Evolutionary conservation across 352 stramenopile genomes (phyloP), one percentile per base, ranked within the genome.

Genomic region (Pythium periplocum): DNA sequence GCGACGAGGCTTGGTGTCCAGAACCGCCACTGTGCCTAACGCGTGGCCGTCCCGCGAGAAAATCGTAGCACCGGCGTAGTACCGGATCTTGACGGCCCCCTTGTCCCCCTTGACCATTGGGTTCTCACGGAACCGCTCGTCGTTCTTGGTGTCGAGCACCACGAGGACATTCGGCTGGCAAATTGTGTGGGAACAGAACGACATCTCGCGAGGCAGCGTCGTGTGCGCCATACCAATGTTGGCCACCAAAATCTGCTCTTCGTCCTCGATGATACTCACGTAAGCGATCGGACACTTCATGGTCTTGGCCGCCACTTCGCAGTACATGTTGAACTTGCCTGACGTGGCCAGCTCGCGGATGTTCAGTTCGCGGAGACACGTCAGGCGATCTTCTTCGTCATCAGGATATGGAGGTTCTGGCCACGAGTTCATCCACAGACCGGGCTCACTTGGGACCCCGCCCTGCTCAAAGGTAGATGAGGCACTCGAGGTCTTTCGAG

Each of bases 271-370:
- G 48, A 94, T 92, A 50, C 81, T 91, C 63, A 91, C 81, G 57
- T 90, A 92, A 45, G 81, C 81, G 44, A 94, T 91, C 38, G 79
- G 83, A 37, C 81, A 92, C 59, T 92, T 91, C 81, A 94, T 90
- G 10, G 83, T 91, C 77, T 94, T 92, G 57, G 79, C 76, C 3
- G 79, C 79, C 41, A 94, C 78, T 51, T 92, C 83, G 56, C 83
- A 94, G 45, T 92, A 91, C 78, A 88, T 91, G 64, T 92, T 91
- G 61, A 93, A 94, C 64, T 87, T 88, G 55, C 83, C 78, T 2
- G 78, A 88, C 4, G 67, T 68, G 3, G 79, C 76, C 8, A 90
- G 68, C 31, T 90, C 77, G 11, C 69, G 78, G 48, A 92, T 89
- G 58, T 92, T 89, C 62, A 95, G 71, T 8, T 88, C 76, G 3